Conservation (phyloP, 805 yeast genomes). For the Kregervanrija pseudodelftensis region DNA sequence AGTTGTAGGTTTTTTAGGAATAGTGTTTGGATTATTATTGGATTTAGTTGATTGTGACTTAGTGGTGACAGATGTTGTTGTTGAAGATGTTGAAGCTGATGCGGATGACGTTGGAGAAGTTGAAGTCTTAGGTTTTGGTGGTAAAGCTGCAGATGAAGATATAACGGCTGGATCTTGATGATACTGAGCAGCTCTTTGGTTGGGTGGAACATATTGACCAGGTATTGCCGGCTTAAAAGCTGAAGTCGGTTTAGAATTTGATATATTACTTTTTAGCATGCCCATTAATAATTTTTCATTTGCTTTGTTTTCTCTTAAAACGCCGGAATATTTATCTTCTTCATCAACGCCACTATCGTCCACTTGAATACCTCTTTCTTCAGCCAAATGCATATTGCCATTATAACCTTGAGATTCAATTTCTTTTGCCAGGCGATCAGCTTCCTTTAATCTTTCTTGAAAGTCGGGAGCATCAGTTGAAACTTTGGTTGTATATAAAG, state of each 20-base stretch:
- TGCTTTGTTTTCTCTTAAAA: conserved; percentile 42
- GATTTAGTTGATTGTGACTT: not conserved
- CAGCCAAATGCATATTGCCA: conserved; percentile 78
- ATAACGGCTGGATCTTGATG: conserved; percentile 64
- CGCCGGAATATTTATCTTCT: conserved; percentile 95
- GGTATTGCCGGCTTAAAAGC: conserved; percentile 11
- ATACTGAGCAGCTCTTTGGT: conserved; percentile 43
- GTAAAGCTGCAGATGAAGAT: conserved; percentile 39
- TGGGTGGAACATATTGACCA: conserved; percentile 49
- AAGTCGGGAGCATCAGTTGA: conserved; percentile 69
- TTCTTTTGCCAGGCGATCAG: conserved; percentile 75
- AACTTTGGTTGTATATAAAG: conserved; percentile 75
- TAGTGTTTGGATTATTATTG: conserved; percentile 2
- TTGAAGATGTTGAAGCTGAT: conserved; percentile 1
- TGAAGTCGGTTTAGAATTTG: not conserved
- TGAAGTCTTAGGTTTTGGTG: conserved; percentile 7
- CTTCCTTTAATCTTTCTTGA: conserved; percentile 53
- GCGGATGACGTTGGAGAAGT: not conserved
- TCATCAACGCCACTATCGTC: conserved; percentile 90
- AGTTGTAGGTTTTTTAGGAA: conserved; percentile 5
- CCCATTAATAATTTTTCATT: conserved; percentile 19
- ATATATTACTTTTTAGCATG: conserved; percentile 13
- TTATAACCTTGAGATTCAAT: conserved; percentile 61
- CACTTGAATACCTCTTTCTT: conserved; percentile 73
- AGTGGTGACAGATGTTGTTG: conserved; percentile 1